phyloP scores from a whole-genome alignment of 2,329 filamentous ascomycete species.

The Beauveria brongniartii region DNA sequence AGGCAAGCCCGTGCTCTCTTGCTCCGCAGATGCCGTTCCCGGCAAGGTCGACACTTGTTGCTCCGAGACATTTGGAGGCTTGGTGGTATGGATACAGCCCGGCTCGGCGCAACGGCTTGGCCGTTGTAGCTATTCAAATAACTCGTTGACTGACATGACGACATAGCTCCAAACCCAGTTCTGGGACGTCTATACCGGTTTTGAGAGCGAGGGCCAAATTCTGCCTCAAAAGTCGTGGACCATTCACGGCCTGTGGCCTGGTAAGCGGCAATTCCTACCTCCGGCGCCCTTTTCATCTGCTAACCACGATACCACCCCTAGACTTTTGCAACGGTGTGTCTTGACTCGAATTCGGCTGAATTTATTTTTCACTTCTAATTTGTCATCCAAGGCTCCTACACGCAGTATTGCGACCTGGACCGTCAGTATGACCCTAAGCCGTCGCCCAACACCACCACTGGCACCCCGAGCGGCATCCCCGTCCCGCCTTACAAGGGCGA shows the following conservation, averaged over 20 bases:
- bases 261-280: constrained; percentile 16
- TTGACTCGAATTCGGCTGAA: no score
- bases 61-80: constrained; percentile 55
- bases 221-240: constrained; percentile 50
- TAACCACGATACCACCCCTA: constrained; percentile 6
- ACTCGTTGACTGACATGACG: not conserved
- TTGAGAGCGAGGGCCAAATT: constrained; percentile 48
- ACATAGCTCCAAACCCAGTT: constrained; percentile 49
- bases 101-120: not conserved
- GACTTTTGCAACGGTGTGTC: constrained; percentile 37
- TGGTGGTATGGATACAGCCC: constrained; percentile 31
- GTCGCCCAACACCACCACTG: constrained; percentile 55
- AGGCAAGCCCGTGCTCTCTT: constrained; percentile 35
- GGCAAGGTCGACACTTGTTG: constrained; percentile 52
- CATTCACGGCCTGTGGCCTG: constrained; percentile 52
- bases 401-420: constrained; percentile 57
- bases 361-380: not conserved
- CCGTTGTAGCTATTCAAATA: not conserved
- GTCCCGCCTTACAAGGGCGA: constrained; percentile 52
- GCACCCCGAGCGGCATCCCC: constrained; percentile 39
- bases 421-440: constrained; percentile 57
- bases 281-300: not conserved
- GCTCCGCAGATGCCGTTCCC: constrained; percentile 36
- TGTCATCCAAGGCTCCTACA: constrained; percentile 43
- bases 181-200: constrained; percentile 57